phyloP scores from a whole-genome alignment of 106 monocot genomes.

The Ottelia alismoides region DNA sequence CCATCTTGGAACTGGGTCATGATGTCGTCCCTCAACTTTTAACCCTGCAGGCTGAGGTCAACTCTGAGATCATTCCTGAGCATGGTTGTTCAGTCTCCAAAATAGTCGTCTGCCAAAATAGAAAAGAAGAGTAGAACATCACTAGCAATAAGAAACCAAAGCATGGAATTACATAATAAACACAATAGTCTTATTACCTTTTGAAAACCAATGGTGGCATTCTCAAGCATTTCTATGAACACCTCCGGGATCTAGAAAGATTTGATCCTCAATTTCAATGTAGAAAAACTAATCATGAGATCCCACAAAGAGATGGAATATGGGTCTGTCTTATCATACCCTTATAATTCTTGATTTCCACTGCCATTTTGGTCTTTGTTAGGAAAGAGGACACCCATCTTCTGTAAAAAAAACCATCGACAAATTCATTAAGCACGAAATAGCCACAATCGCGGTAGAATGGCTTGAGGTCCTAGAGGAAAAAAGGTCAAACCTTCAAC shows the following conservation, averaged over 20 bases:
- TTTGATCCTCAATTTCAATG: slow-evolving; percentile 83
- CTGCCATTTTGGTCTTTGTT: slow-evolving; percentile 18
- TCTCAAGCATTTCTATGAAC: slow-evolving; percentile 79
- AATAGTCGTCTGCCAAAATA: slow-evolving; percentile 47
- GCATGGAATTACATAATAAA: not conserved
- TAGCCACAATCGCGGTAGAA: not conserved
- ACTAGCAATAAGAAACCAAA: not conserved
- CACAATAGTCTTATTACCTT: slow-evolving; percentile 35
- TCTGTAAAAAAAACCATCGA: slow-evolving; percentile 14
- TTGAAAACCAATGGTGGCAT: slow-evolving; percentile 70
- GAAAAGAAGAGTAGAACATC: not conserved
- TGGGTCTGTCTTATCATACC: slow-evolving; percentile 17
- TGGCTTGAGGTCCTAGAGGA: slow-evolving; percentile 1
- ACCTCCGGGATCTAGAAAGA: slow-evolving; percentile 90
- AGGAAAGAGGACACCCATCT: slow-evolving; percentile 25
- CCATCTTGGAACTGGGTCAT: slow-evolving; percentile 63
- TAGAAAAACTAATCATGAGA: not conserved
- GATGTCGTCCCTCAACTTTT: slow-evolving; percentile 67
- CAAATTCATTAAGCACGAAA: not conserved
- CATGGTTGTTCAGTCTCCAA: slow-evolving; percentile 67
- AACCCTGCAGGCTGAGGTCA: slow-evolving; percentile 57
- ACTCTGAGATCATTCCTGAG: slow-evolving; percentile 49
- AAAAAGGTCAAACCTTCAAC: slow-evolving; percentile 5
- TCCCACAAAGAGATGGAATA: not conserved
- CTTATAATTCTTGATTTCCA: slow-evolving; percentile 30